Base-by-base conservation (phyloP, 73 alveolate genomes). In the Paramecium pentaurelia region DNA sequence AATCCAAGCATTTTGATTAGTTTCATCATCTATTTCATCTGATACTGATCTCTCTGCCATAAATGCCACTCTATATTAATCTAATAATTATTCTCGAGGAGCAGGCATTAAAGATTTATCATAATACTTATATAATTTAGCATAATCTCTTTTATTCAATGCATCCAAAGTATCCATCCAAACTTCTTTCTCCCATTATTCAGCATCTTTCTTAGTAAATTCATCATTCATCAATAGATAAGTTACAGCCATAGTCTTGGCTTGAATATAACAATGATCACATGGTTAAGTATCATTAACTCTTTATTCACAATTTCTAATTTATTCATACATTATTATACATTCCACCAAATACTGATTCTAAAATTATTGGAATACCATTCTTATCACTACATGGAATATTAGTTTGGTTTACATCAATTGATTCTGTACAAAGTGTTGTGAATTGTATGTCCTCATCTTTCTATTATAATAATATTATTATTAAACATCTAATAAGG, bases 1-100 rank as follows among this genome's bases (percentile, higher is more conserved):
- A 60, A 96, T 94, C 91, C 88, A 88, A 6, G 92, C 90, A 80
- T 97, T 97, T 92, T 95, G 92, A 86, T 94, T 64, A 27, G 96
- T 96, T 86, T 97, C 98, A 54, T 68, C 91, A 58, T 92, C 99
- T 40, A 97, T 87, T 60, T 97, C 97, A 90, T 97, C 99, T 34
- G 99, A 96, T 71, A 97, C 93, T 1, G 99, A 97, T 86, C 99
- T 90, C 77, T 97, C 99, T 18, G 98, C 93, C 86, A 97, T 89
- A 93, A 71, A 97, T 47, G 93, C 97, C 28, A 94, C 94, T 71
- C 93, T 94, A 25, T 95, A 80, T 45, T 92, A 58, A 47, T 93
- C 94, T 58, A 86, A 80, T 51, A 80, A 59, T 77, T 92, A 70
- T 68, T 73, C 93, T 38, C 64, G 51, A 25, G 71, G 58, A 42